These are phyloP conservation scores for Truncatella angustata DNA, from an alignment of 2,329 filamentous ascomycete genomes.

Conservation along the genomic window DNA sequence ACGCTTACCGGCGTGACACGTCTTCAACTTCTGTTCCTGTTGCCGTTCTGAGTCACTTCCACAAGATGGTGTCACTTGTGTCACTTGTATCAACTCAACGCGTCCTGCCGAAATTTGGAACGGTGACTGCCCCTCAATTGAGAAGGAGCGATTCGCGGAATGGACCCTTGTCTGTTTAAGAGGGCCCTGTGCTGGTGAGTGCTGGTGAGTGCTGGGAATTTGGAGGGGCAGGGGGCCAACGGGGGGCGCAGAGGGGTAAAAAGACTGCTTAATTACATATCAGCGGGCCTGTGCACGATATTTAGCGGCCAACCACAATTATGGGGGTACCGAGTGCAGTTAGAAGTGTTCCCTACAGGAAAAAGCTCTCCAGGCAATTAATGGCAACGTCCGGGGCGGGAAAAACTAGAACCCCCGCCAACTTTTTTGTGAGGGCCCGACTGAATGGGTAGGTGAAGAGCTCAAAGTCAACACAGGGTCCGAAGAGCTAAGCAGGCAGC, in stretches of 20 bases:
- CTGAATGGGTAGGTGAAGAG: not conserved
- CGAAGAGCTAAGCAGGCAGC: constrained; percentile 8
- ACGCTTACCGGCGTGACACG: constrained; percentile 5
- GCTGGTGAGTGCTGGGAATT: too few species aligned
- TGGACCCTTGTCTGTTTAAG: not conserved
- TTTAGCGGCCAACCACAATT: too few species aligned
- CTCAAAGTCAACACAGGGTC: constrained; percentile 4
- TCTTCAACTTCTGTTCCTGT: not conserved
- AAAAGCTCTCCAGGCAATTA: too few species aligned
- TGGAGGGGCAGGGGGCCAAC: too few species aligned
- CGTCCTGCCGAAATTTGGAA: constrained; percentile 5
- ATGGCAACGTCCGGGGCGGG: too few species aligned
- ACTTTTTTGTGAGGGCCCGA: constrained; percentile 7
- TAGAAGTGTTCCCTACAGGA: too few species aligned
- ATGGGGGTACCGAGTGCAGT: too few species aligned
- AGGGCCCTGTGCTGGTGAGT: too few species aligned
- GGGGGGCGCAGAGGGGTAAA: constrained; percentile 1
- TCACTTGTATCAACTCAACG: too few species aligned
- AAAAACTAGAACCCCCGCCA: constrained; percentile 9
- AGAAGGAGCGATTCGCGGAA: constrained; percentile 4
- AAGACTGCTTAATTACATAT: not conserved
- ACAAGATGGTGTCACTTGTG: not conserved
- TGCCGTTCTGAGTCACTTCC: constrained; percentile 7
- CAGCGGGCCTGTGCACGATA: not conserved
- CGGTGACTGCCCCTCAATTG: constrained; percentile 9